Evolutionary conservation across 2,329 filamentous ascomycete genomes (phyloP), one percentile per base, ranked within the genome.

Genomic region (Scytalidium lignicola): DNA sequence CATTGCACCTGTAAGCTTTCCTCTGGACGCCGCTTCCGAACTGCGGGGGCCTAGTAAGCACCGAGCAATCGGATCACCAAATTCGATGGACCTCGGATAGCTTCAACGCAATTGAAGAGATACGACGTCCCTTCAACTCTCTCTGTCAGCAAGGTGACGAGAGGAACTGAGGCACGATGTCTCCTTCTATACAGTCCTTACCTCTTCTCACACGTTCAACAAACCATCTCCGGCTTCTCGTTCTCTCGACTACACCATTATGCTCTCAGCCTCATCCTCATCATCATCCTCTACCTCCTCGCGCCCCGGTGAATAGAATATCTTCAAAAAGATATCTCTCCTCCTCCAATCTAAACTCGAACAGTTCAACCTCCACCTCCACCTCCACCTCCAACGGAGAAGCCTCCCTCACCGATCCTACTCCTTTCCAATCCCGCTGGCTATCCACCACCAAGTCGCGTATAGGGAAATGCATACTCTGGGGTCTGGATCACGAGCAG

Each of bases 381-480:
- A 52, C 46, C 41, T 40, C 43, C 29, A 48, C 47, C 60, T 52
- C 50, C 46, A 47, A 39, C 58, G 62, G 43, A 63, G 63, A 12
- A 54, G 53, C 48, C 51, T 59, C 23, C 21, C 60, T 19, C 43
- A 42, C 51, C 22, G 55, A 58, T 8, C 53, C 57, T 18, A 48
- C 57, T 52, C 74, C 60, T 59, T 74, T 13, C 7, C 32, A 37
- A n/a, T 64, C n/a, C 72, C 83, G 17, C 74, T 93, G 88, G 88
- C 79, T 90, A 29, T 78, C 82, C 3, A 78, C 85, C 51, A 76
- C 85, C 40, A 85, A 83, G 62, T 61, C 71, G 13, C 78, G 88
- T 17, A 70, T 92, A 22, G 88, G 87, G 2, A 83, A 82, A 68
- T 91, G 88, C 64, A 80, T 92, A 56, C 79, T 76, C 53, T 92